Base-by-base conservation (phyloP, 805 yeast species). In the Yamadazyma laniorum region DNA sequence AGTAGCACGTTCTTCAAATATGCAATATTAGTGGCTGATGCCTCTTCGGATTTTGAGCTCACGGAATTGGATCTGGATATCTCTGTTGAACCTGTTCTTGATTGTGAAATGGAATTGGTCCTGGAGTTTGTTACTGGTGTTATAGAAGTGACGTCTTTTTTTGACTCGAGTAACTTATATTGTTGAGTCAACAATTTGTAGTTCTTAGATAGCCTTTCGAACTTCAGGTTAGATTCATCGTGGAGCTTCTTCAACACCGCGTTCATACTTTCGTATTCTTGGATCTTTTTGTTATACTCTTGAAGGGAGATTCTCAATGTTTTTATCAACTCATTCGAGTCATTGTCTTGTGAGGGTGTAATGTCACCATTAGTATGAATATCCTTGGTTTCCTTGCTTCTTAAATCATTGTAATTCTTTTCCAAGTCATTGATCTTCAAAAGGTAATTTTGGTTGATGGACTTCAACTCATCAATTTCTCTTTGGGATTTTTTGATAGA, bases 1-100 rank as follows among this genome's bases (percentile, higher is more conserved):
- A 91, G 65, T n/a, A 91, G 60, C 2, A 91, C 96, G 55, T 93
- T 93, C 58, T 85, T 86, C 35, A 89, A 72, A 56, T 91, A 91
- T 9, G 95, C 86, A 15, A 82, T 70, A 34, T 48, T 51, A 9
- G 39, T 35, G 5, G 36, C 36, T 6, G 27, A 17, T 3, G 52
- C 37, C 12, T 41, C 35, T 13, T 56, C 45, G 11, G 33, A 2
- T 9, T 29, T 23, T 3, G 18, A 32, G 11, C n/a, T 6, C 12
- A 30, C 26, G 9, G 32, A 13, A 25, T 15, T 25, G 14, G 19
- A 12, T 29, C 31, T 29, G 6, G 19, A 18, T 5, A 36, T 44
- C 14, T 39, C 45, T 13, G 29, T 17, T 3, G 51, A 45, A 11
- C 30, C 22, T 6, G 36, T 45, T 18, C 47, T 25, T 4, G 47